A percentile compares a stretch with the other conserved stretches of the same genome.
Evolutionary conservation across 1,284 basidiomycete species (phyloP).

Genomic region (Fomitopsis schrenkii): DNA sequence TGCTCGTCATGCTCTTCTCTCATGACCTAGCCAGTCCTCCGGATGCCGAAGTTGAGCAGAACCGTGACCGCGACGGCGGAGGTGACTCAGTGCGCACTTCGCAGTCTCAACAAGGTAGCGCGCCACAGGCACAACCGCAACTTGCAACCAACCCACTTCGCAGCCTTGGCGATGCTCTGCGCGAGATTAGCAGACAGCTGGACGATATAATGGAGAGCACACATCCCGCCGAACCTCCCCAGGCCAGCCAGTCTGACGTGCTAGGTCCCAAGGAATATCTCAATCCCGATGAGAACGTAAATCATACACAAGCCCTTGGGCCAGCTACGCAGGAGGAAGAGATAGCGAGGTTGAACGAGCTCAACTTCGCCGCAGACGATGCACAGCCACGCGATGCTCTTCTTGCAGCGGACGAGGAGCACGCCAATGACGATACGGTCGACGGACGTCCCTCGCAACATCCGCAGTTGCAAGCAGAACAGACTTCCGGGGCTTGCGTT

Average conservation of each 20-base stretch:
- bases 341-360: slow-evolving; percentile 76
- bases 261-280: slow-evolving; percentile 78
- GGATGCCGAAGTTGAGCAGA: slow-evolving; percentile 7
- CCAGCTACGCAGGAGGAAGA: slow-evolving; percentile 77
- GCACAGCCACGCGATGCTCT: slow-evolving; percentile 29
- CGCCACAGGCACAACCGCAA: slow-evolving; percentile 35
- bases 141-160: slow-evolving; percentile 61
- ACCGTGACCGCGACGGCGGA: slow-evolving; percentile 15
- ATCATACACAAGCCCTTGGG: slow-evolving; percentile 88
- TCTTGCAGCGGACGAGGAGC: slow-evolving; percentile 18
- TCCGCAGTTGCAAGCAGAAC: slow-evolving; percentile 25
- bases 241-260: slow-evolving; percentile 20
- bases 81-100: slow-evolving; percentile 33
- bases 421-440: slow-evolving; percentile 8
- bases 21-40: not conserved
- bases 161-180: slow-evolving; percentile 82
- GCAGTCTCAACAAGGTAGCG: slow-evolving; percentile 43
- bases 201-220: slow-evolving; percentile 77
- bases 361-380: slow-evolving; percentile 70
- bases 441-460: slow-evolving; percentile 19
- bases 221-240: slow-evolving; percentile 27
- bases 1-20: not conserved
- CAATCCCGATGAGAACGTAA: slow-evolving; percentile 66
- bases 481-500: slow-evolving; percentile 26
- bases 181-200: slow-evolving; percentile 81